These are phyloP conservation scores for Diplodia mutila DNA, from an alignment of 2,329 filamentous ascomycete genomes.

Conservation along the genomic window DNA sequence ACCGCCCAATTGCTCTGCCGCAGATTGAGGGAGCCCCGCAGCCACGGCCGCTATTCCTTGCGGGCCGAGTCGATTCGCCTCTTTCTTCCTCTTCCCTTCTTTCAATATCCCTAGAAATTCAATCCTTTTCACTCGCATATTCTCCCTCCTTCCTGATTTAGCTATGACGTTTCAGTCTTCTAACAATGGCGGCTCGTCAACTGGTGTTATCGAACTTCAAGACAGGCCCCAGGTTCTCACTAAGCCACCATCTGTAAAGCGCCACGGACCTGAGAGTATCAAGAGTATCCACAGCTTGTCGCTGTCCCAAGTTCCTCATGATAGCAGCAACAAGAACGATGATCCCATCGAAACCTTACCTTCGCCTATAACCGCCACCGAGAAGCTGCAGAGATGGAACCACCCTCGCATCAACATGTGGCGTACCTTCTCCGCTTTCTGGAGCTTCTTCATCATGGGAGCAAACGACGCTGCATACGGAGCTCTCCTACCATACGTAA, in stretches of 20 bases:
- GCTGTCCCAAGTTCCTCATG: neutral
- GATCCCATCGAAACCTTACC: slow-evolving; percentile 48
- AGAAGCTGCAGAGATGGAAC: slow-evolving; percentile 65
- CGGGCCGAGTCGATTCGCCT: neutral
- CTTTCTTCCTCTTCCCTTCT: neutral
- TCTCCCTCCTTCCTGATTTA: neutral
- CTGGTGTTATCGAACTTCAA: slow-evolving; percentile 40
- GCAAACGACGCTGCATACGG: slow-evolving; percentile 70
- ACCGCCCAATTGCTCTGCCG: neutral
- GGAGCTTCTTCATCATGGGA: slow-evolving; percentile 67
- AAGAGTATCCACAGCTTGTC: slow-evolving; percentile 20
- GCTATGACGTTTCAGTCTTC: slow-evolving; percentile 27
- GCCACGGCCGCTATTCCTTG: neutral
- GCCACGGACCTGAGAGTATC: slow-evolving; percentile 25
- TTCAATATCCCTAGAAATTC: neutral
- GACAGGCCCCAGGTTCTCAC: slow-evolving; percentile 26
- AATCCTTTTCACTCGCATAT: neutral
- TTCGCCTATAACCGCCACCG: slow-evolving; percentile 47
- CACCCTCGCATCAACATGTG: slow-evolving; percentile 61
- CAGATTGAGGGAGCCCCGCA: neutral
- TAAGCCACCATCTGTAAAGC: slow-evolving; percentile 29
- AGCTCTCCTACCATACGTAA: slow-evolving; percentile 56
- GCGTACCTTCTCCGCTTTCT: slow-evolving; percentile 63
- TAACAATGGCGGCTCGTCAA: slow-evolving; percentile 41
- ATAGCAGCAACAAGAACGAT: slow-evolving; percentile 26